Conservation (phyloP, 2,329 filamentous ascomycete species). For the Westerdykella sp. region DNA sequence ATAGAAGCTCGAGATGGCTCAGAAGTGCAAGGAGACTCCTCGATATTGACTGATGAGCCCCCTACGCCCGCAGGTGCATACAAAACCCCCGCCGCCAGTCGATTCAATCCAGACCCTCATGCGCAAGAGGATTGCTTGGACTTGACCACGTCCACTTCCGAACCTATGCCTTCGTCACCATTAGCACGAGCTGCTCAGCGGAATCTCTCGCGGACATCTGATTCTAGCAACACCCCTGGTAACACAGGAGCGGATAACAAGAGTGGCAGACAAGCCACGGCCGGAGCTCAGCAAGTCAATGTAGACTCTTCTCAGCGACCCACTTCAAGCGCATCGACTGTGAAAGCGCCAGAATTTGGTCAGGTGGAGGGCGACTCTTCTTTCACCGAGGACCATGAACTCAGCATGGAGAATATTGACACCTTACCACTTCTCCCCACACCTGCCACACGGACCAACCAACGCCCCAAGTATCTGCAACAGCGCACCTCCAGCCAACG, state of each 20-base stretch:
- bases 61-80: slow-evolving; percentile 39
- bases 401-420: slow-evolving; percentile 23
- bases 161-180: slow-evolving; percentile 39
- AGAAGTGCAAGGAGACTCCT: slow-evolving; percentile 18
- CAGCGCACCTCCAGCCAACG: slow-evolving; percentile 53
- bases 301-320: slow-evolving; percentile 24
- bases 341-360: slow-evolving; percentile 33
- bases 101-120: slow-evolving; percentile 14
- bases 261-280: slow-evolving; percentile 5
- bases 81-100: slow-evolving; percentile 36
- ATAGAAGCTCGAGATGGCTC: slow-evolving; percentile 7
- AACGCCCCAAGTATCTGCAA: slow-evolving; percentile 51
- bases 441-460: slow-evolving; percentile 24
- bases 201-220: slow-evolving; percentile 16
- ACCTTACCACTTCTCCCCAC: slow-evolving; percentile 16
- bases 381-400: slow-evolving; percentile 23
- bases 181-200: slow-evolving; percentile 39
- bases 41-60: slow-evolving; percentile 26
- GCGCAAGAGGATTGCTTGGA: slow-evolving; percentile 23
- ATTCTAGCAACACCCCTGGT: slow-evolving; percentile 3
- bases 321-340: slow-evolving; percentile 36
- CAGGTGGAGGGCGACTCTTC: slow-evolving; percentile 26
- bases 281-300: slow-evolving; percentile 12
- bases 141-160: slow-evolving; percentile 23
- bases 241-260: slow-evolving; percentile 1